phyloP scores from a whole-genome alignment of 1,284 basidiomycete species.

The Cryptococcus maquisensis region DNA sequence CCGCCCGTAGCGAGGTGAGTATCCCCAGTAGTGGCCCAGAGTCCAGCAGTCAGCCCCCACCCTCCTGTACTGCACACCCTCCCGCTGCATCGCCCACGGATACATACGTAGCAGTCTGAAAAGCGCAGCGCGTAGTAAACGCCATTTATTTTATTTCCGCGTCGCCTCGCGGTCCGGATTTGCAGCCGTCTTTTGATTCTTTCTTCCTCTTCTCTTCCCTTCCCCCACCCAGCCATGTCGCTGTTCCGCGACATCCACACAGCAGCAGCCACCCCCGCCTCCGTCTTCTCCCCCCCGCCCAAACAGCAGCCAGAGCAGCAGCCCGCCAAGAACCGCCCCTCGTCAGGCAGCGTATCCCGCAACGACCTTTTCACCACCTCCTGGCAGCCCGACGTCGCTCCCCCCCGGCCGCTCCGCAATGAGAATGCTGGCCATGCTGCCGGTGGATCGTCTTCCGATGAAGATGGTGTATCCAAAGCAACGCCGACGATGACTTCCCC shows the following conservation, averaged over 20 bases:
- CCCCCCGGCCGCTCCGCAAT: constrained; percentile 15
- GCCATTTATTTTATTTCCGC: no score
- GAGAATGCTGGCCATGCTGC: neutral
- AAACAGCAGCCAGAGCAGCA: neutral
- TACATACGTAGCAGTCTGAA: no score
- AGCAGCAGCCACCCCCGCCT: neutral
- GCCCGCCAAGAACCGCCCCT: constrained; percentile 3
- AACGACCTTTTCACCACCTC: constrained; percentile 36
- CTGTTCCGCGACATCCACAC: constrained; percentile 8
- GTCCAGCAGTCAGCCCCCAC: neutral
- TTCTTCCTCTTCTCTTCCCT: neutral
- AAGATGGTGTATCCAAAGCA: neutral
- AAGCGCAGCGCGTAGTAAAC: no score
- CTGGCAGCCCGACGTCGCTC: constrained; percentile 26
- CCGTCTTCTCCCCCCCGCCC: neutral
- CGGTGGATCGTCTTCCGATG: neutral
- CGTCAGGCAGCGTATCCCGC: constrained; percentile 19
- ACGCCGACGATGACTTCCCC: neutral
- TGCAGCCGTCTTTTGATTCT: no score
- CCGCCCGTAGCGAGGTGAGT: no score
- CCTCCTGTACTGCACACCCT: neutral
- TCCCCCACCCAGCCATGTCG: constrained; percentile 7
- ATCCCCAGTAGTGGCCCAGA: no score
- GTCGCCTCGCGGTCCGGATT: no score
- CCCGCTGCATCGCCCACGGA: neutral